Evolutionary conservation across 1,139 yeast genomes (phyloP).

Genomic region (Yamadazyma dendronema): DNA sequence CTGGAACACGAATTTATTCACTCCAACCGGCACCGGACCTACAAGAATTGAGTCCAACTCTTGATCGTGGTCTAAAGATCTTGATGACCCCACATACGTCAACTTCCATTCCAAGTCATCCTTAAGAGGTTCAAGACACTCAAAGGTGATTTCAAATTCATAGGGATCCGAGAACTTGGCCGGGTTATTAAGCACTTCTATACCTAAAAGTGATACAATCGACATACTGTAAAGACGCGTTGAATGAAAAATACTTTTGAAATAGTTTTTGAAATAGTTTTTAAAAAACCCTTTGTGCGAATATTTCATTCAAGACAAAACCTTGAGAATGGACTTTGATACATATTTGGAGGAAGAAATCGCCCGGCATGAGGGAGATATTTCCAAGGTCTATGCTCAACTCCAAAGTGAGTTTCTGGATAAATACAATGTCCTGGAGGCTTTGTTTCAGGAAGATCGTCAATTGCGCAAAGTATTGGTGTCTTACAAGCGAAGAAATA

Average conservation of each 20-base stretch:
- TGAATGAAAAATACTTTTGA: too few relatives aligned
- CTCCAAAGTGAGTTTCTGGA: constrained; percentile 14
- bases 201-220: constrained; percentile 87
- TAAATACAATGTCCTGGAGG: constrained; percentile 11
- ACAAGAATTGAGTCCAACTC: constrained; percentile 92
- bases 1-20: constrained; percentile 85
- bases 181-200: constrained; percentile 91
- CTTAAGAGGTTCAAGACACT: constrained; percentile 87
- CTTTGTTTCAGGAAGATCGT: constrained; percentile 30
- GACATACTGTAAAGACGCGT: constrained; percentile 62
- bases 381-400: constrained; percentile 10
- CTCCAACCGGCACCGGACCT: constrained; percentile 98
- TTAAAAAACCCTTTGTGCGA: too few relatives aligned
- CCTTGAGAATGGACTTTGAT: background rate
- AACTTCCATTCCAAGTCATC: constrained; percentile 97
- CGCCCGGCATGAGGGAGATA: constrained; percentile 13
- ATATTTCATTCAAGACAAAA: too few relatives aligned
- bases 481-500: constrained; percentile 38
- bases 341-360: constrained; percentile 3
- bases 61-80: constrained; percentile 93
- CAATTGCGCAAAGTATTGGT: constrained; percentile 35
- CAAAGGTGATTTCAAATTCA: constrained; percentile 95
- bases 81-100: constrained; percentile 93
- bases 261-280: too few relatives aligned
- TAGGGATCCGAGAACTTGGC: constrained; percentile 92